Evolutionary conservation across 1,139 yeast genomes (phyloP), one percentile per base, ranked within the genome.

Genomic region (Yamadazyma buinensis): DNA sequence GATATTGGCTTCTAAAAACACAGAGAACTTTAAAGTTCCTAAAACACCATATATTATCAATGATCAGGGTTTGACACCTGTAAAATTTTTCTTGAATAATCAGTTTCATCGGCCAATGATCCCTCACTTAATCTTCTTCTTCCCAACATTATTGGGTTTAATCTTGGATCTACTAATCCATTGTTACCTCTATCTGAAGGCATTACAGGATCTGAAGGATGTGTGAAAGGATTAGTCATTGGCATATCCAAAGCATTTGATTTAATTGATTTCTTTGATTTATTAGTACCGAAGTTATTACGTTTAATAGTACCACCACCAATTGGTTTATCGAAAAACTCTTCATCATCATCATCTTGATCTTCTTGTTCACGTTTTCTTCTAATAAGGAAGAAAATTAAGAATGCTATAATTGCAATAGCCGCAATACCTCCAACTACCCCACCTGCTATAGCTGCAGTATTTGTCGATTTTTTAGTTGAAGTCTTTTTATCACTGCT

Each of bases 91-190:
- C 88, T 68, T 32, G 83, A 72, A 58, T 83, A 83, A 54, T 84
- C 92, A 10, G 84, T 75, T 44, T 83, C 88, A 54, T 84, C 94
- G 11, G 87, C 90, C 42, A 84, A 66, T 17, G 84, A 75, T 11
- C 88, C 90, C 51, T 82, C 88, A 39, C 83, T 74, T 38, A 83
- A 62, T 43, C 94, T 68, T 42, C 87, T 74, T 54, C 85, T 77
- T 18, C 86, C 87, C 58, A 83, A 66, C 80, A 82, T 76, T 30
- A 75, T 67, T 2, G 86, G 84, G 51, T 80, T 78, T 42, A 80
- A 60, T 40, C 86, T 65, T 30, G 82, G 85, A 55, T 70, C 77
- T 5, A 57, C 57, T 34, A 64, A 52, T 19, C 54, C 64, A 26
- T 37, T 37, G 28, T 37, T 34, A 3, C 25, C 23, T 19, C 43